Evolutionary conservation across 2,329 filamentous ascomycete genomes (phyloP), one percentile per base, ranked within the genome.

Genomic region (Alternaria alternata): DNA sequence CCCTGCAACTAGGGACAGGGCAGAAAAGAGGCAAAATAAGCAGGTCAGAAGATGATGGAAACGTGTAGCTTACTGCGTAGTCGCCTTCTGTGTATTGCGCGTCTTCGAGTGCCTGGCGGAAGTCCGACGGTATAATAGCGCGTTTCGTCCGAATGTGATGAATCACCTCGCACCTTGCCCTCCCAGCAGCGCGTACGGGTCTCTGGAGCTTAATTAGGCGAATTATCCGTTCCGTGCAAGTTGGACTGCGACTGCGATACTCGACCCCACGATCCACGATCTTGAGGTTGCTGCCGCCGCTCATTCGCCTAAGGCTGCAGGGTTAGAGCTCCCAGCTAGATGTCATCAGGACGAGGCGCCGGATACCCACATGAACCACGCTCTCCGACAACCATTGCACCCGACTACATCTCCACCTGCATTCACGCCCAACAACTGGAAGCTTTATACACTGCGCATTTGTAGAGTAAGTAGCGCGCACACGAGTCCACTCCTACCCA

Each of bases 81-180:
- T 56, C 54, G 54, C 59, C 41, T 42, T 34, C 51, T 51, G 36
- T 54, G 71, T 62, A 42, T 74, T 75, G 71, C 74, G 74, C 71
- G 74, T 75, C 72, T 62, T 62, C 53, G 68, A 70, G 57, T 75
- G 72, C 74, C 72, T 76, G 69, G 64, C 64, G 61, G 51, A 54
- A 43, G 62, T 53, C 39, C 42, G 56, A 54, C 51, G 46, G 51
- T 63, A 66, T 69, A 68, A 68, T 72, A 70, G 63, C 54, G 62
- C 59, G 63, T 48, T 41, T 58, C 32, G 59, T 56, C 61, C 56
- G 51, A 38, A 59, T 32, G 54, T 18, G 52, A 53, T 59, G 46
- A 43, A 51, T 59, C 55, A 65, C 60, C 51, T 54, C 53, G 39
- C 57, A 54, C 57, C 59, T 48, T 49, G 26, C 53, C 53, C 18